Conservation (phyloP, 768 basidiomycete species). For the Mycena haematopus region DNA sequence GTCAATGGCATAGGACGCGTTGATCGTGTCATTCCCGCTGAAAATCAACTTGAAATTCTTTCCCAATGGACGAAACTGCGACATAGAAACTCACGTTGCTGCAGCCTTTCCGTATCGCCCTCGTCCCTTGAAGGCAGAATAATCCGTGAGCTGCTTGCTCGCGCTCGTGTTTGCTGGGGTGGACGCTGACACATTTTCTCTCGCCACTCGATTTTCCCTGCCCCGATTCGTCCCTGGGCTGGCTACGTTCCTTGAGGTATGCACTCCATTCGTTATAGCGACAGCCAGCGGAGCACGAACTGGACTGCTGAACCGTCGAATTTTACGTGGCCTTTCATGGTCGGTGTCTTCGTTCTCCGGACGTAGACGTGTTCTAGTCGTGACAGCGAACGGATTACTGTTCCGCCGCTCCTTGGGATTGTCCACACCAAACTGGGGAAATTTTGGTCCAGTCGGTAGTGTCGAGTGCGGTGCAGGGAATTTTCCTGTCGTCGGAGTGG, state of each 20-base stretch:
- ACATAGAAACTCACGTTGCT: constrained; percentile 11
- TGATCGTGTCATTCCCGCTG: constrained; percentile 56
- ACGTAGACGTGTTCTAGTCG: neutral
- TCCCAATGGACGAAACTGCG: neutral
- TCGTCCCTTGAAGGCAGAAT: constrained; percentile 59
- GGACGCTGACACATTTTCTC: constrained; percentile 3
- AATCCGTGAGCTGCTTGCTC: constrained; percentile 42
- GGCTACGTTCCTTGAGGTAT: constrained; percentile 6
- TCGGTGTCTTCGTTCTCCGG: constrained; percentile 12
- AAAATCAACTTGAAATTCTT: neutral
- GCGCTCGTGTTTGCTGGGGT: constrained; percentile 35
- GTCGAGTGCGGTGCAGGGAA: constrained; percentile 16
- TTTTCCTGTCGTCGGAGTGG: neutral
- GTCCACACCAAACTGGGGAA: constrained; percentile 11
- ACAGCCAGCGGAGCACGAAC: constrained; percentile 15
- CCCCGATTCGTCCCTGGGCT: constrained; percentile 27
- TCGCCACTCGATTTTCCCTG: constrained; percentile 32
- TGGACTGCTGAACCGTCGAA: constrained; percentile 25
- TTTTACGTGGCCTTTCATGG: constrained; percentile 24
- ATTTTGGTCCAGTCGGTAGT: constrained; percentile 10
- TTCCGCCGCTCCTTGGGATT: constrained; percentile 17
- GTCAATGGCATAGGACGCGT: constrained; percentile 70
- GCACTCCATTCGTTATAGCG: neutral
- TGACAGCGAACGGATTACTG: constrained; percentile 13
- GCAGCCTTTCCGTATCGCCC: constrained; percentile 60